phyloP scores from a whole-genome alignment of 106 monocot genomes.

The Acanthochlamys bracteata region DNA sequence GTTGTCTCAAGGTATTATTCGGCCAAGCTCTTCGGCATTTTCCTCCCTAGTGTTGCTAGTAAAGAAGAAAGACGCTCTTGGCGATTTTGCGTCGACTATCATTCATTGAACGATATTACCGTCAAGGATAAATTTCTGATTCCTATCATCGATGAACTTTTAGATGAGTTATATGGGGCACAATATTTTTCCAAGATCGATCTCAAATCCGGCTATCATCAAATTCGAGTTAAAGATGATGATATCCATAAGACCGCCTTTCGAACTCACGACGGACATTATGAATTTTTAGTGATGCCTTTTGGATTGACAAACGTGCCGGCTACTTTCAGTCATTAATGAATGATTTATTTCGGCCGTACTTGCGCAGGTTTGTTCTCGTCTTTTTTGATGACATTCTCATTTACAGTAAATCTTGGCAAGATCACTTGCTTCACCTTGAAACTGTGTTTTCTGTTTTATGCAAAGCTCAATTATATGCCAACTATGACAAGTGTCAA shows the following conservation, averaged over 20 bases:
- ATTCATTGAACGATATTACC: not conserved
- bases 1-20: not conserved
- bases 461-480: not conserved
- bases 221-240: not conserved
- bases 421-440: not conserved
- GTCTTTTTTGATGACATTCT: not conserved
- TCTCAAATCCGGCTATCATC: constrained; percentile 8
- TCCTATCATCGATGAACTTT: constrained; percentile 10
- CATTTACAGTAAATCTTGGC: not conserved
- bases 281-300: constrained; percentile 1
- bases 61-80: not conserved
- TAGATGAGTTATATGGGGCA: constrained; percentile 7
- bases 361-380: not conserved
- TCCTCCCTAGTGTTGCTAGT: not conserved
- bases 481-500: not conserved
- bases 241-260: constrained; percentile 4
- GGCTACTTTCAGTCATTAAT: not conserved
- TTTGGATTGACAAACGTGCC: not conserved
- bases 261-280: not conserved
- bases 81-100: not conserved
- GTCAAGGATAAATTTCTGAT: constrained; percentile 5
- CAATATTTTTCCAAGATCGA: constrained; percentile 7
- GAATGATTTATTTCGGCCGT: not conserved
- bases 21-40: not conserved
- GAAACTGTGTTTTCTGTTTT: not conserved